phyloP scores from a whole-genome alignment of 306 rosid species.

The Trifolium pratense region DNA sequence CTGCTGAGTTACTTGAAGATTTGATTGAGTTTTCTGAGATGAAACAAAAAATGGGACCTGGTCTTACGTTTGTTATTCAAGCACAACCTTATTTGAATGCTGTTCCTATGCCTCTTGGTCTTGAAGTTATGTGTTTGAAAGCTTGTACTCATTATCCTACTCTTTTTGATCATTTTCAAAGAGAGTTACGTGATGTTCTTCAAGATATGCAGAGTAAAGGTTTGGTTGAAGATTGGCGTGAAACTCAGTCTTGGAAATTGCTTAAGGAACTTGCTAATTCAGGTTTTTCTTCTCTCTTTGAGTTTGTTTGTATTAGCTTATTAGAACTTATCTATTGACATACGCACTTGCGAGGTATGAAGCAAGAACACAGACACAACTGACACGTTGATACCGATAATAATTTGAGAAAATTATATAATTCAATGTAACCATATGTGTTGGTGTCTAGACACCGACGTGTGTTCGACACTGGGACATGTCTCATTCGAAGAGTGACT shows the following conservation, averaged over 20 bases:
- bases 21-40: slow-evolving; percentile 59
- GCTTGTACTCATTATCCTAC: slow-evolving; percentile 80
- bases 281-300: slow-evolving; percentile 41
- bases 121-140: slow-evolving; percentile 69
- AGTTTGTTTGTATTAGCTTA: background rate
- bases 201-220: slow-evolving; percentile 51
- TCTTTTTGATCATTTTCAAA: slow-evolving; percentile 78
- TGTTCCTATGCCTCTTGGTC: slow-evolving; percentile 76
- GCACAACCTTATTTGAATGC: slow-evolving; percentile 79
- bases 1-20: slow-evolving; percentile 62
- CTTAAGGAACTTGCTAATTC: slow-evolving; percentile 75
- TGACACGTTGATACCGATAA: too few species aligned
- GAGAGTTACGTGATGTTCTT: slow-evolving; percentile 81
- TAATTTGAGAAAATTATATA: too few species aligned
- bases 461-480: too few species aligned
- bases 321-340: background rate
- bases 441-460: too few species aligned
- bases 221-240: slow-evolving; percentile 52
- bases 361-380: too few species aligned
- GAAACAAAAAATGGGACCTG: slow-evolving; percentile 64
- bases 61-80: slow-evolving; percentile 68
- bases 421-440: too few species aligned
- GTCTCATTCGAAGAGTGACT: too few species aligned
- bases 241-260: slow-evolving; percentile 73
- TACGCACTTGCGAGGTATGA: background rate